Conservation (phyloP, 768 basidiomycete genomes). For the Russula vinacea region DNA sequence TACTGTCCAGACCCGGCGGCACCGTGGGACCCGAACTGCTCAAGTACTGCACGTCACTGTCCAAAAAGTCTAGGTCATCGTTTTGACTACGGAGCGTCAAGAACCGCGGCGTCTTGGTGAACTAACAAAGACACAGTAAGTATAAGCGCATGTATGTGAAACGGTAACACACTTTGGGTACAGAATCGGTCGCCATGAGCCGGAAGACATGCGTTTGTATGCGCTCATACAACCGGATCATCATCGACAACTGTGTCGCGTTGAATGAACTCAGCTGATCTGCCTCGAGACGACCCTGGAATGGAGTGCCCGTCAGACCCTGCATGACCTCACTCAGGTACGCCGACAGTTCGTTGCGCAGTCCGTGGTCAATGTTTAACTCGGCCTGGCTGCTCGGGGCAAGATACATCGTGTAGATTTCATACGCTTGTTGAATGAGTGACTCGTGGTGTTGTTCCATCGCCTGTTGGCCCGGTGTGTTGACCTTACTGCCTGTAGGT, state of each 20-base stretch:
- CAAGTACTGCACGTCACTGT: conserved; percentile 44
- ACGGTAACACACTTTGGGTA: conserved; percentile 71
- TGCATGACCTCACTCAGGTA: conserved; percentile 91
- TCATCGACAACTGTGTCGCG: conserved; percentile 90
- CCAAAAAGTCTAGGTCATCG: conserved; percentile 69
- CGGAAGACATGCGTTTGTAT: conserved; percentile 97
- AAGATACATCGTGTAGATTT: conserved; percentile 92
- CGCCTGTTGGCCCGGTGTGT: conserved; percentile 73
- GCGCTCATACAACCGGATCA: conserved; percentile 91
- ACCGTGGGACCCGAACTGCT: conserved; percentile 44
- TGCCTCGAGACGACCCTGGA: conserved; percentile 77
- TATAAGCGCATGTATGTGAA: neutral
- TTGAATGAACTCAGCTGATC: conserved; percentile 82
- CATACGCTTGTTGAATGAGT: conserved; percentile 89
- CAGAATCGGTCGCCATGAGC: conserved; percentile 96
- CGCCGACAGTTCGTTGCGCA: conserved; percentile 90
- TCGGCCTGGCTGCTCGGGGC: conserved; percentile 94
- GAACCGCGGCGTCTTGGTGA: conserved; percentile 85
- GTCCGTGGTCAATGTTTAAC: conserved; percentile 95
- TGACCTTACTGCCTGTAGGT: conserved; percentile 38
- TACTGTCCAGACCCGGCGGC: conserved; percentile 60
- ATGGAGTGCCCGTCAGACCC: conserved; percentile 67
- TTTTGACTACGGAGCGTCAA: conserved; percentile 74
- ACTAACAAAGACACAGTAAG: conserved; percentile 43
- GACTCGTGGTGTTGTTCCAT: conserved; percentile 98